Evolutionary conservation across 1,284 basidiomycete genomes (phyloP), one percentile per base, ranked within the genome.

Genomic region (Pulveroboletus sp.): DNA sequence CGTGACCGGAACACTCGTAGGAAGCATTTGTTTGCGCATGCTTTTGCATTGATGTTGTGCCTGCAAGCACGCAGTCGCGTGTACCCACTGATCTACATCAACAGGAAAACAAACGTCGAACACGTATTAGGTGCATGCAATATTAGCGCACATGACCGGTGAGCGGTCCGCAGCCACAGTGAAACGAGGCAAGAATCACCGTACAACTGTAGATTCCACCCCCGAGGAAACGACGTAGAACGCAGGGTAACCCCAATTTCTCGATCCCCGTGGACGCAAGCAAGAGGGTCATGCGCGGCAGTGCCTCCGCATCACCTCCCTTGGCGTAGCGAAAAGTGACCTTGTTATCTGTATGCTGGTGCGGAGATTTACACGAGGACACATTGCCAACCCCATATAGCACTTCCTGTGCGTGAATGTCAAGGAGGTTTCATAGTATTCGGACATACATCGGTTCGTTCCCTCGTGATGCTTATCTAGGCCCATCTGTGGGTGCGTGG

Each of bases 331-430:
- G n/a, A n/a, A n/a, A n/a, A n/a, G n/a, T n/a, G n/a, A n/a, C n/a
- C n/a, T n/a, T n/a, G n/a, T 33, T 40, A 24, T 54, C 38, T 42
- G 8, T 11, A 12, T 11, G 39, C 38, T 18, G 4, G 12, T 3
- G 22, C n/a, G 28, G 28, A 24, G 35, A 39, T 22, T 24, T 35
- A 25, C 40, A 26, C 25, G 18, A 36, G 26, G 49, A 2, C 36
- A 44, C 20, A 36, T 42, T 26, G 18, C 7, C 28, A n/a, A 8
- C 60, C 17, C 31, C 20, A 40, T 51, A 56, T 40, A 18, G 49
- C 6, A 47, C 62, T 44, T 65, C 20, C 51, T 54, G 60, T 61
- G 49, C 12, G 57, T 54, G 49, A 43, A 18, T n/a, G 35, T 33
- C 46, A 45, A 17, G 15, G 26, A 22, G 22, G 8, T 18, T 18